phyloP scores from a whole-genome alignment of 768 basidiomycete species.

The Ramaria sp. region DNA sequence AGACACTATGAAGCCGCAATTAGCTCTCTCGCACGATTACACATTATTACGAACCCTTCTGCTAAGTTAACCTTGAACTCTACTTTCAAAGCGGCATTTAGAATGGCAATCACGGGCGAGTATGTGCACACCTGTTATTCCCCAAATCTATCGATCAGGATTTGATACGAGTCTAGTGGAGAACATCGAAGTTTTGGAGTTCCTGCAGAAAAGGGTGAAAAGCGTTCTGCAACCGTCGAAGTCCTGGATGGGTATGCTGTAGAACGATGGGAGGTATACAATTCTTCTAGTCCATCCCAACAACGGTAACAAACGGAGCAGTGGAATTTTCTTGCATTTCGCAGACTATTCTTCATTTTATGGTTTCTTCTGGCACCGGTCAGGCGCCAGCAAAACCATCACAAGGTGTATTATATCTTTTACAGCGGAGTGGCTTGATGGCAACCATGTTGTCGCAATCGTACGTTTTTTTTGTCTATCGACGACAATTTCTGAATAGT shows the following conservation, averaged over 20 bases:
- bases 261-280: conserved; percentile 82
- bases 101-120: conserved; percentile 86
- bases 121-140: conserved; percentile 23
- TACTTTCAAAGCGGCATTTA: conserved; percentile 68
- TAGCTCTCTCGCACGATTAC: conserved; percentile 47
- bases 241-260: conserved; percentile 72
- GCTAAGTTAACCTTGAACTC: conserved; percentile 59
- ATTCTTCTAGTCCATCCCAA: conserved; percentile 7
- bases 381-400: conserved; percentile 67
- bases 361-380: conserved; percentile 90
- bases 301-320: background rate
- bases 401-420: conserved; percentile 70
- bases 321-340: background rate
- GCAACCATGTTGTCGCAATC: conserved; percentile 22
- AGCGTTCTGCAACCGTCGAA: conserved; percentile 40
- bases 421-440: conserved; percentile 86
- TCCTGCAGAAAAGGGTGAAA: conserved; percentile 49
- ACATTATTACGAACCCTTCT: conserved; percentile 52
- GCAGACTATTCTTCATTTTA: conserved; percentile 93
- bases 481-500: background rate
- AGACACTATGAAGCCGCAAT: conserved; percentile 70
- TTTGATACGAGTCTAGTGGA: conserved; percentile 35
- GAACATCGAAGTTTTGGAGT: conserved; percentile 77
- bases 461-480: background rate
- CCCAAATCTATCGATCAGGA: background rate